phyloP scores from a whole-genome alignment of 306 rosid genomes.

The Malus orientalis region DNA sequence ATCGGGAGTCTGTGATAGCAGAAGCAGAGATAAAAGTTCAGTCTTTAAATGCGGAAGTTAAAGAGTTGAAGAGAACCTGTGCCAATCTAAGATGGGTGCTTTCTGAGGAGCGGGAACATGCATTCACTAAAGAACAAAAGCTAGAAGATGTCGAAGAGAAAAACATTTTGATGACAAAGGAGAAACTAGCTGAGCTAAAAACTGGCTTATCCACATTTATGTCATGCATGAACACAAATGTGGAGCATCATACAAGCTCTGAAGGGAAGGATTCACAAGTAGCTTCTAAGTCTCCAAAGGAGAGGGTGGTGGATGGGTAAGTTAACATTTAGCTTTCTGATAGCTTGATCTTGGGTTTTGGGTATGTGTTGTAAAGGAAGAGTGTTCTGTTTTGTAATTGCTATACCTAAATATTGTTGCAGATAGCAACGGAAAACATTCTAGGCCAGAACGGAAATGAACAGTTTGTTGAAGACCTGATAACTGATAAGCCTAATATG shows the following conservation, averaged over 20 bases:
- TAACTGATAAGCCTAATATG: constrained; percentile 19
- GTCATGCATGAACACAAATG: constrained; percentile 61
- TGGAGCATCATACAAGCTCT: constrained; percentile 31
- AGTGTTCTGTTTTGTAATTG: constrained; percentile 25
- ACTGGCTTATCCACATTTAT: constrained; percentile 61
- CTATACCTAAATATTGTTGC: constrained; percentile 45
- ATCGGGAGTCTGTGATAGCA: constrained; percentile 40
- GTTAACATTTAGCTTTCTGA: constrained; percentile 33
- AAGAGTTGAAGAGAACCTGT: constrained; percentile 43
- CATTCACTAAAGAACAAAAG: constrained; percentile 44
- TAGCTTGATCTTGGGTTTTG: constrained; percentile 20
- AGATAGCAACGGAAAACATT: constrained; percentile 42
- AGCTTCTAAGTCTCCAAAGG: constrained; percentile 24
- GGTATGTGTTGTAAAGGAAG: constrained; percentile 23
- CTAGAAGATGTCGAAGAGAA: constrained; percentile 52
- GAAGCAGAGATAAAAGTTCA: constrained; percentile 41
- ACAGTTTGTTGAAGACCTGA: constrained; percentile 21
- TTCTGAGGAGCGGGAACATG: constrained; percentile 47
- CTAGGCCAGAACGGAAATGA: constrained; percentile 19
- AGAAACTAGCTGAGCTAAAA: constrained; percentile 60
- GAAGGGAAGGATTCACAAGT: constrained; percentile 33
- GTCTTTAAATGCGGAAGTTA: constrained; percentile 25
- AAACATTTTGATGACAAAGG: constrained; percentile 55
- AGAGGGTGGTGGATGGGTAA: constrained; percentile 54
- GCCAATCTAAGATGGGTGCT: constrained; percentile 43